Conservation (phyloP, 1,284 basidiomycete species). For the Boletellus dicymbophilus region DNA sequence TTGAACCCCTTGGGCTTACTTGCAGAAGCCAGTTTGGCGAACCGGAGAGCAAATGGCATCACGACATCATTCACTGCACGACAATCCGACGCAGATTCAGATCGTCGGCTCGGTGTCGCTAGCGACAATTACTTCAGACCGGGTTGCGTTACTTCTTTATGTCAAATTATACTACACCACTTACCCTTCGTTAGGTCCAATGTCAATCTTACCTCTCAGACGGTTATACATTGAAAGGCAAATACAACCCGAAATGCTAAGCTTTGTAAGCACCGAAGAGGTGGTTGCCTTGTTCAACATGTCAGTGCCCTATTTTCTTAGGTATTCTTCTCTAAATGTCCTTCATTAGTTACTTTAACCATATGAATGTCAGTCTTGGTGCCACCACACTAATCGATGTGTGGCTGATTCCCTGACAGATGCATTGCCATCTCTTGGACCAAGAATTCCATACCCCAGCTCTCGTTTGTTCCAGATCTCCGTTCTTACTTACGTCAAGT, state of each 20-base stretch:
- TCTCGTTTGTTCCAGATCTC: constrained; percentile 88
- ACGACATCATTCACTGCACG: constrained; percentile 42
- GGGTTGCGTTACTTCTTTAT: constrained; percentile 45
- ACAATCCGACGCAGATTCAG: constrained; percentile 34
- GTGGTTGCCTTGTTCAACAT: constrained; percentile 92
- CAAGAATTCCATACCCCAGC: constrained; percentile 90
- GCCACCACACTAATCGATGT: constrained; percentile 1
- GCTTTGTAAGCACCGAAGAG: constrained; percentile 80
- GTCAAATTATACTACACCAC: not conserved
- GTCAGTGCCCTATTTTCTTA: constrained; percentile 47
- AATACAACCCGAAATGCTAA: constrained; percentile 88
- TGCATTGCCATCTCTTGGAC: constrained; percentile 77
- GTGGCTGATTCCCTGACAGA: constrained; percentile 42
- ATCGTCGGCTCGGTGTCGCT: constrained; percentile 76
- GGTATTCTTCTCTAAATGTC: constrained; percentile 9
- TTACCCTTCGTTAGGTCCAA: constrained; percentile 53
- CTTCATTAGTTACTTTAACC: constrained; percentile 66
- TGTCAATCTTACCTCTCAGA: constrained; percentile 84
- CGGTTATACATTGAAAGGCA: constrained; percentile 89
- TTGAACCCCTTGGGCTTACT: constrained; percentile 89
- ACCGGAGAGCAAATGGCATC: constrained; percentile 60
- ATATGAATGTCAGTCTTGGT: constrained; percentile 63
- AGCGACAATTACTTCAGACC: constrained; percentile 95
- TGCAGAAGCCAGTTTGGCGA: constrained; percentile 90
- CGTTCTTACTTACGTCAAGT: constrained; percentile 93